Evolutionary conservation across 2,329 filamentous ascomycete genomes (phyloP).

Genomic region (Sphaerulina populicola): DNA sequence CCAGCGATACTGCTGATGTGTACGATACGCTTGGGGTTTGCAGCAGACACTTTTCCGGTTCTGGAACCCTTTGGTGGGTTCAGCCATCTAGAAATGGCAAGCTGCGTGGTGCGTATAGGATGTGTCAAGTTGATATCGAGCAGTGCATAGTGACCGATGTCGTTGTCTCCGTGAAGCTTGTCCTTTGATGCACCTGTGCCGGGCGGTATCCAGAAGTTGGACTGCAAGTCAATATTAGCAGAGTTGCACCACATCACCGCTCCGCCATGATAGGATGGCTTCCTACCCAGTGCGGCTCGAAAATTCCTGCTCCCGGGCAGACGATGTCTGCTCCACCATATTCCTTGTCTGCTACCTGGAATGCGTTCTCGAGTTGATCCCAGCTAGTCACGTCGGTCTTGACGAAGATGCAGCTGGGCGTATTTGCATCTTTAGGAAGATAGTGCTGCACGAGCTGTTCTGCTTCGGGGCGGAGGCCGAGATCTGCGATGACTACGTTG

Average conservation of each 20-base stretch:
- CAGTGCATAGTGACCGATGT: conserved; percentile 31
- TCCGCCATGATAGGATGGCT: too few species aligned
- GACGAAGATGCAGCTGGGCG: conserved; percentile 37
- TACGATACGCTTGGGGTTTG: conserved; percentile 41
- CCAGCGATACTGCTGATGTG: conserved; percentile 41
- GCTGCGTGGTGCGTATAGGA: conserved; percentile 41
- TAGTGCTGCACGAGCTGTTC: conserved; percentile 36
- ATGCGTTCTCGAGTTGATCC: conserved; percentile 44
- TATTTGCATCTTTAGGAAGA: conserved; percentile 18
- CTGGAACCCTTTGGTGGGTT: conserved; percentile 27
- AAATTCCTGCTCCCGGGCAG: conserved; percentile 44
- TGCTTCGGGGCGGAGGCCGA: conserved; percentile 42
- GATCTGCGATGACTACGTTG: conserved; percentile 44
- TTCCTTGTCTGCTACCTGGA: conserved; percentile 41
- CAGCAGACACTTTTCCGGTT: conserved; percentile 28
- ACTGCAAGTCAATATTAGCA: neutral
- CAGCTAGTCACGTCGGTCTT: conserved; percentile 45
- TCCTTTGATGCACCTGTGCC: conserved; percentile 35
- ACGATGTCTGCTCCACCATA: conserved; percentile 44
- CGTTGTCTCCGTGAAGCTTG: conserved; percentile 22
- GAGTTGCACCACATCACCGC: neutral
- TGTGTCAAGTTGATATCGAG: conserved; percentile 45
- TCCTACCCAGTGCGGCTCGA: conserved; percentile 38
- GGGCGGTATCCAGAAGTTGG: conserved; percentile 44
- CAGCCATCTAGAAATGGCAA: conserved; percentile 41